phyloP scores from a whole-genome alignment of 495 filamentous ascomycete genomes.

The Hypomontagnella submonticulosa region DNA sequence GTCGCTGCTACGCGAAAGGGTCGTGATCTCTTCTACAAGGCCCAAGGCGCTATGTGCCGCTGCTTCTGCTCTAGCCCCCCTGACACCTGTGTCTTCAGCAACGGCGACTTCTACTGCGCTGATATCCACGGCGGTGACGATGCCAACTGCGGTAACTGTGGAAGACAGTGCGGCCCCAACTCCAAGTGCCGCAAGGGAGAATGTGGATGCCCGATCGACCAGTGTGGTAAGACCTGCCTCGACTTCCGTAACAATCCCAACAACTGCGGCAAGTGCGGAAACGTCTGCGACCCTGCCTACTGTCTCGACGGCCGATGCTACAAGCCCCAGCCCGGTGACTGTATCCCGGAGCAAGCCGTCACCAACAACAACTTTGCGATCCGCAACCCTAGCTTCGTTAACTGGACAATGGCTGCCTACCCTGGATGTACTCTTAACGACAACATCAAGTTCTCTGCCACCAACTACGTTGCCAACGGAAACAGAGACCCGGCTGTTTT shows the following conservation, averaged over 20 bases:
- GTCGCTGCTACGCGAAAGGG: constrained; percentile 20
- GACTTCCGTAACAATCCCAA: constrained; percentile 26
- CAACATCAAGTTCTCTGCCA: constrained; percentile 22
- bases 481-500: constrained; percentile 16
- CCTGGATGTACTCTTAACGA: constrained; percentile 3
- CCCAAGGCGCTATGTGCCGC: constrained; percentile 17
- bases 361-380: constrained; percentile 16
- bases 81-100: constrained; percentile 8
- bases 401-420: constrained; percentile 27
- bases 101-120: constrained; percentile 13
- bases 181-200: constrained; percentile 16
- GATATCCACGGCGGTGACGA: constrained; percentile 10
- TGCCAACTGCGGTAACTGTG: constrained; percentile 18
- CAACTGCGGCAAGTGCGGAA: constrained; percentile 20
- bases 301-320: constrained; percentile 25
- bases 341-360: constrained; percentile 15
- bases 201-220: constrained; percentile 17
- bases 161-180: constrained; percentile 16
- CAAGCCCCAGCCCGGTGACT: constrained; percentile 17
- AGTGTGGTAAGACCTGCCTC: constrained; percentile 20
- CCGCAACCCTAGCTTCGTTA: constrained; percentile 11
- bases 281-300: constrained; percentile 21
- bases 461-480: constrained; percentile 20
- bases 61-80: constrained; percentile 15
- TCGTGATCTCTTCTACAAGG: constrained; percentile 25